These are phyloP conservation scores for Pelagophyceae sp. DNA, from an alignment of 352 stramenopile species.

Conservation along the genomic window DNA sequence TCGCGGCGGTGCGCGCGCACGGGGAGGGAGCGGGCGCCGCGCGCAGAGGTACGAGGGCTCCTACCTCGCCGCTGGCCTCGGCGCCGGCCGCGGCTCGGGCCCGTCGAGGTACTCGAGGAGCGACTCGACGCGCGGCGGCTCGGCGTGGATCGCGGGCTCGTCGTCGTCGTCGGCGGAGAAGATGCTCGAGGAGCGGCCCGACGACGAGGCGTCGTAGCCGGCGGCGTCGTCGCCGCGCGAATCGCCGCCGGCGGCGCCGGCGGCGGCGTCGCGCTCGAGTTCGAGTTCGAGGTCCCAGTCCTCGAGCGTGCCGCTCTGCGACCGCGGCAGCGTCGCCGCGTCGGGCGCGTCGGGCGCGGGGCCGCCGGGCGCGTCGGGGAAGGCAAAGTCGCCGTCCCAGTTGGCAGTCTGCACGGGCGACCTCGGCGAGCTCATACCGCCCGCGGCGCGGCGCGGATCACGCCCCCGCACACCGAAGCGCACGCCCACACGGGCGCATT, in stretches of 20 bases:
- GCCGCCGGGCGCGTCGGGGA: not conserved
- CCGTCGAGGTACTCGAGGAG: not conserved
- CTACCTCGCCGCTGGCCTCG: too few species aligned
- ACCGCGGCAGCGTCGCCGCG: not conserved
- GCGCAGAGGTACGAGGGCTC: too few species aligned
- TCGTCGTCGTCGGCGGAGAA: not conserved
- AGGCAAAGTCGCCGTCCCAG: not conserved
- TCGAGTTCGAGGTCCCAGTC: not conserved
- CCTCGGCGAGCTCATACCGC: too few species aligned
- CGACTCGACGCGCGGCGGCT: not conserved
- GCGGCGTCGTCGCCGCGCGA: too few species aligned
- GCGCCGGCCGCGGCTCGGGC: too few species aligned
- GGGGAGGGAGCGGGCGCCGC: too few species aligned
- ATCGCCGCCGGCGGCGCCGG: not conserved
- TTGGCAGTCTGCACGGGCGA: not conserved
- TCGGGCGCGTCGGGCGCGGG: not conserved
- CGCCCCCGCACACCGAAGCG: too few species aligned
- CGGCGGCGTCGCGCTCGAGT: not conserved
- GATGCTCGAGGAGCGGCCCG: not conserved
- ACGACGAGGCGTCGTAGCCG: not conserved
- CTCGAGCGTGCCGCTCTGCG: not conserved
- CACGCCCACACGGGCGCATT: too few species aligned
- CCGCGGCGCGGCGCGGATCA: too few species aligned
- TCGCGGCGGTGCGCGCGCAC: too few species aligned
- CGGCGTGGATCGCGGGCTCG: not conserved